Conservation (phyloP, 2,329 filamentous ascomycete species). For the Curvularia lunata region DNA sequence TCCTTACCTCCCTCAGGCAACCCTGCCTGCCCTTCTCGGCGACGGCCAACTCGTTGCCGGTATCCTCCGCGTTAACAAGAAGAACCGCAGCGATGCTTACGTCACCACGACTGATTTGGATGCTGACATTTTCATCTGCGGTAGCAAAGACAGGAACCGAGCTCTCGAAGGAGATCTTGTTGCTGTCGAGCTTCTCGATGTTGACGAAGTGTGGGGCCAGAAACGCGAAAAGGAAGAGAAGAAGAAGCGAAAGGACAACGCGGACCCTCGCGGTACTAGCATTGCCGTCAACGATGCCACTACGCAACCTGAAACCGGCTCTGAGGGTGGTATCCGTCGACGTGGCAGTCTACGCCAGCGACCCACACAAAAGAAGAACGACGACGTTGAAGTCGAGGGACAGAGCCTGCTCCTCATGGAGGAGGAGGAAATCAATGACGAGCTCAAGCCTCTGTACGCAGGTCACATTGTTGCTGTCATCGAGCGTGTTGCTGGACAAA, state of each 20-base stretch:
- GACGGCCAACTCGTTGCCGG: constrained; percentile 95
- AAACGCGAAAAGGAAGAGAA: constrained; percentile 99
- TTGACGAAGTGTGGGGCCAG: constrained; percentile 98
- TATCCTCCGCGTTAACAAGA: constrained; percentile 98
- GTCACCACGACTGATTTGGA: constrained; percentile 94
- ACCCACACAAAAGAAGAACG: constrained; percentile 99
- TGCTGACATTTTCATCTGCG: constrained; percentile 98
- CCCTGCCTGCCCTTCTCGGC: constrained; percentile 83
- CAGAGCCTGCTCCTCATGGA: constrained; percentile 96
- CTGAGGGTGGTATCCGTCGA: constrained; percentile 85
- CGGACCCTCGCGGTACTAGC: constrained; percentile 82
- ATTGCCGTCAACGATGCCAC: constrained; percentile 71
- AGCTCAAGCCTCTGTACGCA: constrained; percentile 95
- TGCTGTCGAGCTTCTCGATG: constrained; percentile 92
- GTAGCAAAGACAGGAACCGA: constrained; percentile 97
- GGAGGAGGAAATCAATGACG: constrained; percentile 98
- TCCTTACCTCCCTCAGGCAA: constrained; percentile 94
- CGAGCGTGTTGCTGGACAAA: constrained; percentile 95
- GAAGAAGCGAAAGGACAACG: constrained; percentile 99
- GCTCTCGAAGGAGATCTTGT: constrained; percentile 95
- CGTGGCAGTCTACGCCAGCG: constrained; percentile 95
- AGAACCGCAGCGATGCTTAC: constrained; percentile 98
- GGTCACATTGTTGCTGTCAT: constrained; percentile 97
- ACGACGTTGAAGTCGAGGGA: constrained; percentile 97
- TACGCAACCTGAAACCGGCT: constrained; percentile 63